These are phyloP conservation scores for Boletellus deceptivus DNA, from an alignment of 1,284 basidiomycete species.

Conservation along the genomic window DNA sequence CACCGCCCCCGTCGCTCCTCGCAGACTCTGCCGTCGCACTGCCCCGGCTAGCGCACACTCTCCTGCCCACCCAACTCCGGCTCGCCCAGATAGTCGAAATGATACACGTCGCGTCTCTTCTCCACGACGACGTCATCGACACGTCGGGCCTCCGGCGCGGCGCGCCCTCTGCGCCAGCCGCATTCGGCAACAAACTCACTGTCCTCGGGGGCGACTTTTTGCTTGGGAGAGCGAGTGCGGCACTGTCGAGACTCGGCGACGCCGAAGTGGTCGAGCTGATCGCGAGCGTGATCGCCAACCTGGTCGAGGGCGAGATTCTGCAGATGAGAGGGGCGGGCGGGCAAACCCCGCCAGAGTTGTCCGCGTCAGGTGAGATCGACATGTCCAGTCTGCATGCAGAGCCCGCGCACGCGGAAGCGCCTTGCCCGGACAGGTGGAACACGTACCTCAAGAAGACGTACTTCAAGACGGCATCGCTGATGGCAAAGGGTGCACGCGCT, in stretches of 20 bases:
- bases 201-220: constrained; percentile 96
- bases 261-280: constrained; percentile 92
- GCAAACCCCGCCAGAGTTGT: background rate
- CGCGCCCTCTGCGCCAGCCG: constrained; percentile 79
- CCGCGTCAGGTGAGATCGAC: constrained; percentile 16
- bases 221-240: constrained; percentile 87
- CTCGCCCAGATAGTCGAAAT: constrained; percentile 98
- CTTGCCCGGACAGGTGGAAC: constrained; percentile 64
- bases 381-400: constrained; percentile 18
- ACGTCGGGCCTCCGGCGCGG: constrained; percentile 80
- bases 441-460: constrained; percentile 94
- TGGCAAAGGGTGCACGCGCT: constrained; percentile 91
- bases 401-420: constrained; percentile 12
- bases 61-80: constrained; percentile 85
- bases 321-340: constrained; percentile 60
- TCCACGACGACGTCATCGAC: constrained; percentile 97
- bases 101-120: constrained; percentile 94
- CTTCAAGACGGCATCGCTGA: constrained; percentile 93
- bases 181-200: constrained; percentile 94
- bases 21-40: constrained; percentile 15
- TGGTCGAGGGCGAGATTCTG: constrained; percentile 96
- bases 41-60: constrained; percentile 34
- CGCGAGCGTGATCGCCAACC: constrained; percentile 88
- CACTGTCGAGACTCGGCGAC: constrained; percentile 83
- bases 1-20: constrained; percentile 38